These are phyloP conservation scores for Claviceps humidiphila DNA, from an alignment of 2,329 filamentous ascomycete species.

Conservation along the genomic window DNA sequence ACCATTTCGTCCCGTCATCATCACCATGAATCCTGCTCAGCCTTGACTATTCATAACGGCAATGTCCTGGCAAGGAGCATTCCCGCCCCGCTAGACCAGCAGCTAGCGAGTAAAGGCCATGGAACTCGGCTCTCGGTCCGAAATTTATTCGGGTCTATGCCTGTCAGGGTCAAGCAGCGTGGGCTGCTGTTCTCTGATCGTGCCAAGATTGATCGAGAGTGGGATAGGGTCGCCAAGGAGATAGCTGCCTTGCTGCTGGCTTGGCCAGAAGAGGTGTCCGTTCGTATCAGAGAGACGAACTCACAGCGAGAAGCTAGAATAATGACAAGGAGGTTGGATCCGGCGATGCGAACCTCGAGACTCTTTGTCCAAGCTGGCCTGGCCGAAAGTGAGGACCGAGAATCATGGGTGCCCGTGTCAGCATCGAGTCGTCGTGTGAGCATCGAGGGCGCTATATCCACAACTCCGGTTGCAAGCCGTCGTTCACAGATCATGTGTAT, in stretches of 20 bases:
- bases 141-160: constrained; percentile 81
- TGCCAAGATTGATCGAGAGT: constrained; percentile 44
- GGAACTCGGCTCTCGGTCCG: constrained; percentile 67
- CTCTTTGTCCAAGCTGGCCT: constrained; percentile 56
- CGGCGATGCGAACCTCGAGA: constrained; percentile 20
- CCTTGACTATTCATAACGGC: constrained; percentile 58
- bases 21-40: constrained; percentile 46
- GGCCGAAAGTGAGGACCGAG: constrained; percentile 35
- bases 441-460: constrained; percentile 59
- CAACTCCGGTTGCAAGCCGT: constrained; percentile 56
- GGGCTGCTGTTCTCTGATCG: constrained; percentile 38
- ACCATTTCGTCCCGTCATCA: constrained; percentile 61
- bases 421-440: constrained; percentile 49
- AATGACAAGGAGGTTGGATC: constrained; percentile 13
- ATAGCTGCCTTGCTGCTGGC: constrained; percentile 56
- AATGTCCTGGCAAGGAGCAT: constrained; percentile 48
- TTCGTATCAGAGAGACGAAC: constrained; percentile 44
- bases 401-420: constrained; percentile 57
- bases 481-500: constrained; percentile 70
- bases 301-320: constrained; percentile 25
- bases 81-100: constrained; percentile 46
- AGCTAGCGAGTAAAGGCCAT: constrained; percentile 40
- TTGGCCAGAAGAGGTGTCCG: constrained; percentile 42
- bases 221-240: constrained; percentile 46
- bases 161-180: constrained; percentile 76